Evolutionary conservation across 176 grass and related monocot species (phyloP).

Genomic region (Rhynchospora tenuis): DNA sequence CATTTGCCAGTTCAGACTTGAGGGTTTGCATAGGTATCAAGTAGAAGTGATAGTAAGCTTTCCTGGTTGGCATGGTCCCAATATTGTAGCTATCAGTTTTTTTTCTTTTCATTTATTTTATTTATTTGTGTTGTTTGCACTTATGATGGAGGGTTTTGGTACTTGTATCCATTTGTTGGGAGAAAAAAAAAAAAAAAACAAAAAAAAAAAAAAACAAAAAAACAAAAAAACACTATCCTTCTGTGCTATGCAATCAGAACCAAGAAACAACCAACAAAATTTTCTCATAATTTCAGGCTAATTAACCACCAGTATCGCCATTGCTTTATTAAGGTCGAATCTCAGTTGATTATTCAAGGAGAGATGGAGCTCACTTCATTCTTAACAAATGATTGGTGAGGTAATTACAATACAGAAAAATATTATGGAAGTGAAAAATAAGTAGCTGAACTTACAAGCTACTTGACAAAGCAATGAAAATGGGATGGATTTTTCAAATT

Average conservation of each 20-base stretch:
- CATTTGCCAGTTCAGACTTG: background rate
- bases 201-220: too few relatives aligned
- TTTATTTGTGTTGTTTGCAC: background rate
- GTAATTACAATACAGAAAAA: background rate
- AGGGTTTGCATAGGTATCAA: background rate
- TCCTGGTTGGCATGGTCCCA: background rate
- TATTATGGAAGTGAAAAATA: background rate
- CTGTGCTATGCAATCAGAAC: background rate
- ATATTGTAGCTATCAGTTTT: background rate
- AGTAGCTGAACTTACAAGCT: slow-evolving; percentile 46
- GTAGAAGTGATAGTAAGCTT: background rate
- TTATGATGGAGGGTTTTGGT: background rate
- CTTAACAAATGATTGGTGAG: background rate
- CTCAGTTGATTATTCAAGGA: background rate
- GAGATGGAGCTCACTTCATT: background rate
- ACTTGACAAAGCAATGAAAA: slow-evolving; percentile 94
- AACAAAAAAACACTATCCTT: background rate
- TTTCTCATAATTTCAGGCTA: background rate
- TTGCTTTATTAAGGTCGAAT: background rate
- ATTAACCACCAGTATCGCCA: background rate
- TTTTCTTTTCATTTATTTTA: background rate
- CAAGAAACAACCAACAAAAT: background rate
- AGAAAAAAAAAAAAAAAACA: too few relatives aligned
- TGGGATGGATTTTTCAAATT: slow-evolving; percentile 80
- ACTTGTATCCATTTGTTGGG: background rate